Evolutionary conservation across 2,329 filamentous ascomycete genomes (phyloP).

Genomic region (Bertia moriformis): DNA sequence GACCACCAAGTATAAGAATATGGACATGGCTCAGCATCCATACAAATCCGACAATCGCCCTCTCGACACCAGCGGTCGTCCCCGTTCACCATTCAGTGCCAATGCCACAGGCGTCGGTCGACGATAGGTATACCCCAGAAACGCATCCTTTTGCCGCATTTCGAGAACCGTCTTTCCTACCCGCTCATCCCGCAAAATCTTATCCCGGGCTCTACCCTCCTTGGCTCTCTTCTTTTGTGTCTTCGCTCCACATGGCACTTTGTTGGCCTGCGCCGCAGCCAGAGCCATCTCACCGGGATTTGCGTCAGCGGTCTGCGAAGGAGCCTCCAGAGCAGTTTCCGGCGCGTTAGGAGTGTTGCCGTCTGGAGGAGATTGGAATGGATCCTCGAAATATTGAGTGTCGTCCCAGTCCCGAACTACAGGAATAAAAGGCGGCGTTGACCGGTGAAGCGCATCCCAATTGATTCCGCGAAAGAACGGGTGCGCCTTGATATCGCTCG

Average conservation of each 20-base stretch:
- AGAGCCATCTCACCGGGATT: not conserved
- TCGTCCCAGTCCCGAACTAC: slow-evolving; percentile 53
- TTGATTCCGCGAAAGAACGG: slow-evolving; percentile 68
- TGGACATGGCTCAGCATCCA: not conserved
- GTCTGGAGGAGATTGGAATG: slow-evolving; percentile 62
- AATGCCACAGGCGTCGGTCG: slow-evolving; percentile 18
- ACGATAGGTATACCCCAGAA: slow-evolving; percentile 79
- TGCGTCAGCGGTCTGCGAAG: not conserved
- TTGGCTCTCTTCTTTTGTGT: slow-evolving; percentile 31
- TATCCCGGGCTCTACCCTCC: slow-evolving; percentile 58
- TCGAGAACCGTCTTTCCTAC: slow-evolving; percentile 58
- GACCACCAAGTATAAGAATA: no score
- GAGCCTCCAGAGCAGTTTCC: not conserved
- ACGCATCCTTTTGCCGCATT: slow-evolving; percentile 68
- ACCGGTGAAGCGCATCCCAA: slow-evolving; percentile 62
- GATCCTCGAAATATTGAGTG: slow-evolving; percentile 73
- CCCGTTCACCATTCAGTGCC: not conserved
- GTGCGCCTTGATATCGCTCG: slow-evolving; percentile 78
- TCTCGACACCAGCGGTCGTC: not conserved
- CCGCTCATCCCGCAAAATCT: slow-evolving; percentile 59
- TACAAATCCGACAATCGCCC: not conserved
- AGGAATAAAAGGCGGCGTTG: slow-evolving; percentile 67
- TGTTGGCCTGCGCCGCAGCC: not conserved
- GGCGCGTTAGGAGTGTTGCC: slow-evolving; percentile 32
- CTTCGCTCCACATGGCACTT: slow-evolving; percentile 6